Base-by-base conservation (phyloP, 2,329 filamentous ascomycete species). In the Pyrenophora graminea region DNA sequence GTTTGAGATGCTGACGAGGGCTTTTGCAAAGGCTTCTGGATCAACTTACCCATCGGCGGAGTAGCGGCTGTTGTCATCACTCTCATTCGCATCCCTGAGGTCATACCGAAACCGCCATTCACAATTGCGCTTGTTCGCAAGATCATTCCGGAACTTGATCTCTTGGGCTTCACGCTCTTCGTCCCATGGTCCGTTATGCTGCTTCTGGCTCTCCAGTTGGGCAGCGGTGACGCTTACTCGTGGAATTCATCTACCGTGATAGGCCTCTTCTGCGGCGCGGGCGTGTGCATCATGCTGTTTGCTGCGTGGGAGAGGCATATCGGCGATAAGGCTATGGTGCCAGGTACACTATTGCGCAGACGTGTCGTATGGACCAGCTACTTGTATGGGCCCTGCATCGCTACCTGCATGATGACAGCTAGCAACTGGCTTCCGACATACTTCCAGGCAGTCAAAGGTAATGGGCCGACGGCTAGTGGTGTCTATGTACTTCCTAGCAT, bases 361-460 rank as follows among this genome's bases (percentile, higher is more conserved):
- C 60, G 64, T 1, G 52, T 70, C 10, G 62, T 77, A 17, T 74
- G 66, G 64, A 63, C 62, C 2, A 60, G 61, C 36, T 55, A 47
- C n/a, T 25, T 45, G 2, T 56, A 53, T 9, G 53, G 45, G 7
- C 47, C 50, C 3, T 54, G 49, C 6, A 39, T 57, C 4, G 53
- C 51, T 37, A 45, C 42, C 17, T 56, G 55, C 32, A 53, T 57
- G 31, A 44, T 63, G 2, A 41, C 54, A 2, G 58, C 55, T 6
- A 62, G 53, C 33, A 56, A 61, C 4, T 67, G 51, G 47, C 19
- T 71, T 5, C 67, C 66, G n/a, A 59, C 76, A 1, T 78, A 74
- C 47, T 78, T 77, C 46, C 77, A 79, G 41, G 66, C 70, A 4
- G 70, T 78, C 6, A 67, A 62, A 17, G 63, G 68, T 7, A 64